Base-by-base conservation (phyloP, 208 protist species). In the Strigomonas culicis region DNA sequence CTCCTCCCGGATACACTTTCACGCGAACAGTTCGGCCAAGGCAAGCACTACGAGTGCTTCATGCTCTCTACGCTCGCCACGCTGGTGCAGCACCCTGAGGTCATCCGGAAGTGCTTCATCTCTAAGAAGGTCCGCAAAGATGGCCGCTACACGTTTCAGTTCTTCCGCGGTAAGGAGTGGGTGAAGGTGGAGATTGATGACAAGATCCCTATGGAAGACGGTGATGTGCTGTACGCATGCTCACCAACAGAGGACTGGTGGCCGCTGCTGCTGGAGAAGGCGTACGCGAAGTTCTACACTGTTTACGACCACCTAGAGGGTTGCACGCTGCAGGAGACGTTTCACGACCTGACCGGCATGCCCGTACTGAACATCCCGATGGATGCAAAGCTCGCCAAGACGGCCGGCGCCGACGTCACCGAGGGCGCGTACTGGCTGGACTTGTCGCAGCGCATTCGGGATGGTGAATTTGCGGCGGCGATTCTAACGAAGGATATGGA, bases 201-300 rank as follows among this genome's bases (percentile, higher is more conserved):
- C 65, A 47, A 52, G 25, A 84, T 93, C 21, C 65, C 87, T 0
- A 39, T 87, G 22, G 75, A 88, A 44, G 74, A 78, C 24, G 74
- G 71, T 25, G 72, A 75, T 1, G 80, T 82, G 41, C 59, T 86
- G 13, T 88, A 91, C 66, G 72, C 70, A 68, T 84, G 65, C 0
- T 88, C 82, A 7, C 86, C 85, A 13, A 85, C 75, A 10, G 75
- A 79, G 67, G 80, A 87, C 58, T 90, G 82, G 81, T 95, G 84
- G 76, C 86, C 90, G 30, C 73, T 92, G 49, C 72, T 95, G 62
- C 74, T 95, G 59, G 86, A 95, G 77, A 95, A 95, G 81, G 90
- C 90, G 41, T 95, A 95, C 71, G 90, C 90, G 31, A 95, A 95
- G 70, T 92, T 95, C 77, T 87, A 91, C 76, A 79, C 68, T 36